Evolutionary conservation across 352 stramenopile genomes (phyloP).

Genomic region (Elongisporangium prolatum): DNA sequence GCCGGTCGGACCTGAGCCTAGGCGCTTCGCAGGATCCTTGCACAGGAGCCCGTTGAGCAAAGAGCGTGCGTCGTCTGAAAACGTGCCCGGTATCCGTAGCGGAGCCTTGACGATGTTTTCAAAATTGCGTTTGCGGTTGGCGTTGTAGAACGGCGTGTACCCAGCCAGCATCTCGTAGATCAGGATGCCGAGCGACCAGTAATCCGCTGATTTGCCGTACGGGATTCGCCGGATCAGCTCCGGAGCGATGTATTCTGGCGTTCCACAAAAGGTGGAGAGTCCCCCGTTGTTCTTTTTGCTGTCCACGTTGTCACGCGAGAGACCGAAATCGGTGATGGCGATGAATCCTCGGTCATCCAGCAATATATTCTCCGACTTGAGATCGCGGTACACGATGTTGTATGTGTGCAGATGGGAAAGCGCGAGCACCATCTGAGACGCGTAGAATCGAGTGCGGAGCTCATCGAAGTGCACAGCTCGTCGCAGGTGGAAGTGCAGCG

Average conservation of each 20-base stretch:
- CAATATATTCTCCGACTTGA: slow-evolving; percentile 86
- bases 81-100: slow-evolving; percentile 62
- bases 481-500: slow-evolving; percentile 78
- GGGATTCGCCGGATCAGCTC: slow-evolving; percentile 70
- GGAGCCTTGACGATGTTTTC: slow-evolving; percentile 82
- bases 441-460: slow-evolving; percentile 65
- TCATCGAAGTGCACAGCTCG: slow-evolving; percentile 70
- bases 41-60: slow-evolving; percentile 70
- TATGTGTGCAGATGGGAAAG: slow-evolving; percentile 82
- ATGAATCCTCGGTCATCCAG: slow-evolving; percentile 83
- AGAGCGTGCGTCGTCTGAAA: slow-evolving; percentile 73
- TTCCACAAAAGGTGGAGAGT: slow-evolving; percentile 80
- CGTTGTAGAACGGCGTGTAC: slow-evolving; percentile 75
- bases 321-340: slow-evolving; percentile 86
- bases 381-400: slow-evolving; percentile 83
- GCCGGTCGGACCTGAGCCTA: slow-evolving; percentile 63
- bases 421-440: slow-evolving; percentile 74
- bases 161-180: slow-evolving; percentile 83
- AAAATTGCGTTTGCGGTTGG: slow-evolving; percentile 83
- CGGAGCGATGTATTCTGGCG: slow-evolving; percentile 80
- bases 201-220: slow-evolving; percentile 83
- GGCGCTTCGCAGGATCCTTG: slow-evolving; percentile 68
- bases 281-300: slow-evolving; percentile 45
- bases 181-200: slow-evolving; percentile 84
- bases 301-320: slow-evolving; percentile 75